phyloP scores from a whole-genome alignment of 768 basidiomycete genomes.

The Auriculariales sp. region DNA sequence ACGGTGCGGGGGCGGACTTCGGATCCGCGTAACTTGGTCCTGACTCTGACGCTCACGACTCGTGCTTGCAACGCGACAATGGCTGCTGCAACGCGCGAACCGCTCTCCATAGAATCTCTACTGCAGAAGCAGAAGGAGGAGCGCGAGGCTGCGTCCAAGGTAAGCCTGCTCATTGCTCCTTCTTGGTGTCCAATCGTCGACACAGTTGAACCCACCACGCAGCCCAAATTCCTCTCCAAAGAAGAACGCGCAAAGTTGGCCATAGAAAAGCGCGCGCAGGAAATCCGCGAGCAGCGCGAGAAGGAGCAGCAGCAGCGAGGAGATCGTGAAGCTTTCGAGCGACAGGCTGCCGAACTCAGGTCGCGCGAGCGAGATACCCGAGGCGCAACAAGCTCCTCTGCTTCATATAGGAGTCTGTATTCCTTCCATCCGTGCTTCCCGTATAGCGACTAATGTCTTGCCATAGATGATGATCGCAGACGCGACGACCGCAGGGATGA shows the following conservation, averaged over 20 bases:
- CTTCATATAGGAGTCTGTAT: not conserved
- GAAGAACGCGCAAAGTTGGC: slow-evolving; percentile 84
- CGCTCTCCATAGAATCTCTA: slow-evolving; percentile 78
- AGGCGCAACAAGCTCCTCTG: slow-evolving; percentile 17
- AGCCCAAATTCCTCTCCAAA: slow-evolving; percentile 93
- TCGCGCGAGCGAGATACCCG: slow-evolving; percentile 23
- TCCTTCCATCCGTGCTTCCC: not conserved
- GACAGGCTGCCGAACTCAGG: slow-evolving; percentile 54
- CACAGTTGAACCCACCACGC: slow-evolving; percentile 7
- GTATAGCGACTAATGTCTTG: slow-evolving; percentile 2
- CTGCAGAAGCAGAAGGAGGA: slow-evolving; percentile 79
- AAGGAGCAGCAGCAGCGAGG: slow-evolving; percentile 42
- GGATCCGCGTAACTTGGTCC: not conserved
- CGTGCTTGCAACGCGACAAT: not conserved
- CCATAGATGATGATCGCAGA: slow-evolving; percentile 25
- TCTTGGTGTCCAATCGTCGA: not conserved
- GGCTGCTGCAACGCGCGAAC: slow-evolving; percentile 33
- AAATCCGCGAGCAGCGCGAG: slow-evolving; percentile 60
- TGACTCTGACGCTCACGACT: not conserved
- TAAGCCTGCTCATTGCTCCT: slow-evolving; percentile 16
- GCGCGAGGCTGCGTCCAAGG: slow-evolving; percentile 84
- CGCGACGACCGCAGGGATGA: slow-evolving; percentile 14
- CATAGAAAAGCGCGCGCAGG: slow-evolving; percentile 71
- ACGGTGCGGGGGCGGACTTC: not conserved
- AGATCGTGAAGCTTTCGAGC: slow-evolving; percentile 62